phyloP scores from a whole-genome alignment of 2,329 filamentous ascomycete genomes.

The Cladosporium sp. region DNA sequence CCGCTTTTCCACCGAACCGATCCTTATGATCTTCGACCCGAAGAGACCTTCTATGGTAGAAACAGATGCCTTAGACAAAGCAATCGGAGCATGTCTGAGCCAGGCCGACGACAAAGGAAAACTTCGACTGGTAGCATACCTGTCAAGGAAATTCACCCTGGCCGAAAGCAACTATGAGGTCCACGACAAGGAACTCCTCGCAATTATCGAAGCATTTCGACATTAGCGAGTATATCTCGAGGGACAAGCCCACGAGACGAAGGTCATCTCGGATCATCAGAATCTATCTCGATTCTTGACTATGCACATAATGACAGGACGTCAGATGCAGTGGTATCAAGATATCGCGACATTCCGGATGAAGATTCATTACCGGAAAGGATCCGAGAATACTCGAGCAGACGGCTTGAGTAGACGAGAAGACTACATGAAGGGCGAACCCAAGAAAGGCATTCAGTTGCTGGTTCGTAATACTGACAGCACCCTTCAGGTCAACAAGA shows the following conservation, averaged over 20 bases:
- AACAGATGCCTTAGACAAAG: neutral
- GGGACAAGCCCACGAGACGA: slow-evolving; percentile 15
- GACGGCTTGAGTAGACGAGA: slow-evolving; percentile 21
- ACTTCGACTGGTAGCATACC: slow-evolving; percentile 22
- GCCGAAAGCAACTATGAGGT: slow-evolving; percentile 20
- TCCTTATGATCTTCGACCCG: neutral
- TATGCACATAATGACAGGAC: slow-evolving; percentile 20
- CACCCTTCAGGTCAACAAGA: slow-evolving; percentile 6
- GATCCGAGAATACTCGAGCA: slow-evolving; percentile 20
- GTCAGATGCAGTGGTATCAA: slow-evolving; percentile 19
- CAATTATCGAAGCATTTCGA: slow-evolving; percentile 20
- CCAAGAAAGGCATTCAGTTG: slow-evolving; percentile 7
- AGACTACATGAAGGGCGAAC: slow-evolving; percentile 21
- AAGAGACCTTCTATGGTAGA: neutral
- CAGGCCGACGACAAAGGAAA: slow-evolving; percentile 12
- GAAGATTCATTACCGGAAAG: slow-evolving; percentile 20
- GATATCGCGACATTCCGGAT: slow-evolving; percentile 20
- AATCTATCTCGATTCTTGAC: slow-evolving; percentile 20
- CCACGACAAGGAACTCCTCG: slow-evolving; percentile 22
- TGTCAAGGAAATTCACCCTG: slow-evolving; percentile 22
- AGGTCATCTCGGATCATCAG: slow-evolving; percentile 20
- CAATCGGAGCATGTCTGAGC: slow-evolving; percentile 16
- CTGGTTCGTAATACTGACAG: slow-evolving; percentile 15
- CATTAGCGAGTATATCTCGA: slow-evolving; percentile 24
- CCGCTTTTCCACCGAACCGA: neutral